A percentile compares a stretch with the other conserved stretches of the same genome.
Conservation (phyloP, 176 grass and related monocot species). For the Aegilops bicornis region DNA sequence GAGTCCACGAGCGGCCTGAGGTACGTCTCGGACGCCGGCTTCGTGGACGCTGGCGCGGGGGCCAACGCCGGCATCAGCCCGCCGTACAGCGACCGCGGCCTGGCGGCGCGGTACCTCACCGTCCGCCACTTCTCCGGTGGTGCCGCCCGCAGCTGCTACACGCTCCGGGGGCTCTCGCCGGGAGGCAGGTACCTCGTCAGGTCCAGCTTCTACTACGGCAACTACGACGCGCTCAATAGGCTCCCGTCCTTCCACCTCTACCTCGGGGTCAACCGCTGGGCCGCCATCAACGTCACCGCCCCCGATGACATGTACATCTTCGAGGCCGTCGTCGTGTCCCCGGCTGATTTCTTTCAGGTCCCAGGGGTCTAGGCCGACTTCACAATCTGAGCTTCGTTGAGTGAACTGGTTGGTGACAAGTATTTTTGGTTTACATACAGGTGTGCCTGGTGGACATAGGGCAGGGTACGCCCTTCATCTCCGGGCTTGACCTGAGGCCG, state of each 20-base stretch:
- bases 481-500: slow-evolving; percentile 48
- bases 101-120: slow-evolving; percentile 8
- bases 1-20: neutral
- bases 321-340: slow-evolving; percentile 30
- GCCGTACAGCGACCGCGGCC: neutral
- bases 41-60: neutral
- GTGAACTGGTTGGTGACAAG: neutral
- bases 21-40: slow-evolving; percentile 44
- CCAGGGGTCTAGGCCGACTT: neutral
- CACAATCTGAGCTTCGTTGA: neutral
- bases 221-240: slow-evolving; percentile 34
- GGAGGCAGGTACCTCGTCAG: slow-evolving; percentile 39
- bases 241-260: slow-evolving; percentile 37
- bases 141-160: slow-evolving; percentile 49
- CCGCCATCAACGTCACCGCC: slow-evolving; percentile 41
- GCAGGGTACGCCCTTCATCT: slow-evolving; percentile 54
- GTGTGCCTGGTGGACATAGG: slow-evolving; percentile 56
- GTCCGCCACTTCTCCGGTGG: slow-evolving; percentile 39
- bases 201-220: slow-evolving; percentile 41
- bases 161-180: slow-evolving; percentile 9
- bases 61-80: slow-evolving; percentile 14
- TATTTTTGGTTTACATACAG: neutral
- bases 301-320: neutral
- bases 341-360: slow-evolving; percentile 34
- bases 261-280: slow-evolving; percentile 47